Evolutionary conservation across 2,329 filamentous ascomycete genomes (phyloP).

Genomic region (Colletotrichum musicola): DNA sequence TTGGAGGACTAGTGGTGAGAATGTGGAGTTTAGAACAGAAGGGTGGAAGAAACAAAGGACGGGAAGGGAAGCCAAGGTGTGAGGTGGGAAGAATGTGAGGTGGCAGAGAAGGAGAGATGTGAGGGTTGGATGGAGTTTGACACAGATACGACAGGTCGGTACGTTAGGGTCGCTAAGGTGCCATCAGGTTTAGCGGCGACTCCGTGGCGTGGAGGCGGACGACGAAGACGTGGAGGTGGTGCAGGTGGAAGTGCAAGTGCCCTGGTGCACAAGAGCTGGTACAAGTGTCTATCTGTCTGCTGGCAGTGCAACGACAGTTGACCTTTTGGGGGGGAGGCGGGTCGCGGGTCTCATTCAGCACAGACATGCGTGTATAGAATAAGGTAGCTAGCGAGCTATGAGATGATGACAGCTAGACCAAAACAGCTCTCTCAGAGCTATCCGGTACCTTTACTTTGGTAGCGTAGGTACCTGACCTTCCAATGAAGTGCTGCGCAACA

Average conservation of each 20-base stretch:
- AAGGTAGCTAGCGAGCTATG: too few relatives aligned
- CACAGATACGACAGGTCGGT: slow-evolving; percentile 20
- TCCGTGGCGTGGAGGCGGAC: slow-evolving; percentile 18
- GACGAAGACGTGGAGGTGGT: slow-evolving; percentile 1
- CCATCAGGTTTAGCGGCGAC: slow-evolving; percentile 24
- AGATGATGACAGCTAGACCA: slow-evolving; percentile 13
- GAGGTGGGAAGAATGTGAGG: slow-evolving; percentile 4
- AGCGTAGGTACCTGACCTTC: too few relatives aligned
- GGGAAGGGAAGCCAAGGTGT: slow-evolving; percentile 39
- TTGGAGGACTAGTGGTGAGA: slow-evolving; percentile 34
- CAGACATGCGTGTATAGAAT: too few relatives aligned
- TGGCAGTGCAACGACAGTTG: too few relatives aligned
- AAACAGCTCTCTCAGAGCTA: background rate
- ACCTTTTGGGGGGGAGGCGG: too few relatives aligned
- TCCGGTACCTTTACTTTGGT: too few relatives aligned
- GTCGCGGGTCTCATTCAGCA: too few relatives aligned
- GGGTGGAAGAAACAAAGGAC: slow-evolving; percentile 16
- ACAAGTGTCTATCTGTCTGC: too few relatives aligned
- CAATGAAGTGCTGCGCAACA: too few relatives aligned
- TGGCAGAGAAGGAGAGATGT: slow-evolving; percentile 23
- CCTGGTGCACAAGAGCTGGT: background rate
- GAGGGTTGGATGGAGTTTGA: slow-evolving; percentile 34
- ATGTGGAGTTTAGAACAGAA: slow-evolving; percentile 40
- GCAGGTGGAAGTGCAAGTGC: background rate
- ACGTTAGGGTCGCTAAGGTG: slow-evolving; percentile 20